Conservation (phyloP, 768 basidiomycete genomes). For the Sutorius australiensis region DNA sequence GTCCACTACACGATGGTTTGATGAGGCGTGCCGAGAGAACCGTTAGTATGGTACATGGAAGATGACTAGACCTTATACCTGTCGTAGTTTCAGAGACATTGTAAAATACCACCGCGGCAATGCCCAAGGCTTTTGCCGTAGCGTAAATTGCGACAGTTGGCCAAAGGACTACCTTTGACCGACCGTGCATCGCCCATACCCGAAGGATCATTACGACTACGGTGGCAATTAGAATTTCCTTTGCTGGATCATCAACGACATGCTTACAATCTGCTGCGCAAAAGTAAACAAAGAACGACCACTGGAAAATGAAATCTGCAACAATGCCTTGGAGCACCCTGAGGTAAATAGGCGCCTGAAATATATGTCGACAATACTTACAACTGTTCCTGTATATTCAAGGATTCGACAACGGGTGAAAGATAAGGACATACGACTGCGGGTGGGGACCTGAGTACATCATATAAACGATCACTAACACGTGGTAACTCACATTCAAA, state of each 20-base stretch:
- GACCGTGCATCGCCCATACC: not conserved
- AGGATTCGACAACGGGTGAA: not conserved
- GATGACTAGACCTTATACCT: not conserved
- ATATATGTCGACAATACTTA: not conserved
- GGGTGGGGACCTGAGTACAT: not conserved
- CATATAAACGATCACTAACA: not conserved
- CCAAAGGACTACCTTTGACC: not conserved
- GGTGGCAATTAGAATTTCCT: not conserved
- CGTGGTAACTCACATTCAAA: not conserved
- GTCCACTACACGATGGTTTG: not conserved
- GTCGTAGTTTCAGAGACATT: not conserved
- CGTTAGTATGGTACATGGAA: not conserved
- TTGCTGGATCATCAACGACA: too few species aligned
- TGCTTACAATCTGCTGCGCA: not conserved
- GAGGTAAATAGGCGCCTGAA: not conserved
- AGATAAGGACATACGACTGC: not conserved
- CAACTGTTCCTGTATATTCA: not conserved
- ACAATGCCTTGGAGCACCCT: not conserved
- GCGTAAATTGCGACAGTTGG: not conserved
- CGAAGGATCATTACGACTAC: not conserved
- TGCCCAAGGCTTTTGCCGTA: not conserved
- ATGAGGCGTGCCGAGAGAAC: not conserved
- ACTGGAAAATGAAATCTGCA: not conserved
- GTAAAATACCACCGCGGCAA: not conserved
- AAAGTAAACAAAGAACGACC: not conserved